Conservation (phyloP, 192 early-diverging fungal species). For the Allomyces macrogynus region DNA sequence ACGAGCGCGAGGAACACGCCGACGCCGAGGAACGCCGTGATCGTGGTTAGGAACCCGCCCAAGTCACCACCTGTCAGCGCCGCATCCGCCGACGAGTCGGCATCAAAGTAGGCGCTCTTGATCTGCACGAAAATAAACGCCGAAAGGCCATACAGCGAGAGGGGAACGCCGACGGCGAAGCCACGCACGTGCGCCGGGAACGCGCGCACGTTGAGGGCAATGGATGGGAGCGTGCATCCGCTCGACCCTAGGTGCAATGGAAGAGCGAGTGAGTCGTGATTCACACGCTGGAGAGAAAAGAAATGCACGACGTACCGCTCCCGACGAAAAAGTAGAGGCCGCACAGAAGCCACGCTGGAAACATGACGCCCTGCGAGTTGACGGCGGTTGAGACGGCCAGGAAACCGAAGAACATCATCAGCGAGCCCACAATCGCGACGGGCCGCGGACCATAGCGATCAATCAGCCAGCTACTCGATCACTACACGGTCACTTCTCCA, state of each 20-base stretch:
- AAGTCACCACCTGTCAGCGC: neutral
- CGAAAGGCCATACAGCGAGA: neutral
- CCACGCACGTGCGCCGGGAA: neutral
- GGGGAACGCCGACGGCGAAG: neutral
- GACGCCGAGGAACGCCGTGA: neutral
- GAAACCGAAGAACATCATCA: neutral
- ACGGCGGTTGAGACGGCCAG: neutral
- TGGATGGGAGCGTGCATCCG: neutral
- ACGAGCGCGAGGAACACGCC: neutral
- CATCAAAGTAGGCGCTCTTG: neutral
- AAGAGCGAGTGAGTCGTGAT: no score
- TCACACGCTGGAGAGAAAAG: no score
- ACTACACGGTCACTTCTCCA: no score
- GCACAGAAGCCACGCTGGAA: no score
- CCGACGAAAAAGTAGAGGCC: no score
- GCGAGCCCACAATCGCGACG: neutral
- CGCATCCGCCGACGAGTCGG: no score
- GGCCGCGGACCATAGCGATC: neutral
- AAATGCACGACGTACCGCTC: no score
- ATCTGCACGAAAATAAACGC: neutral
- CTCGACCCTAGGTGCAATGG: neutral
- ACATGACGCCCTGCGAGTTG: no score
- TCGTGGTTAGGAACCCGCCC: neutral
- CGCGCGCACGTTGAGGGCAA: neutral
- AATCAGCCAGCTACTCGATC: neutral